Percentiles rank a stretch among this genome's conserved stretches.
These are phyloP conservation scores for Boletus sensibilis DNA, from an alignment of 768 basidiomycete genomes.

Conservation along the genomic window DNA sequence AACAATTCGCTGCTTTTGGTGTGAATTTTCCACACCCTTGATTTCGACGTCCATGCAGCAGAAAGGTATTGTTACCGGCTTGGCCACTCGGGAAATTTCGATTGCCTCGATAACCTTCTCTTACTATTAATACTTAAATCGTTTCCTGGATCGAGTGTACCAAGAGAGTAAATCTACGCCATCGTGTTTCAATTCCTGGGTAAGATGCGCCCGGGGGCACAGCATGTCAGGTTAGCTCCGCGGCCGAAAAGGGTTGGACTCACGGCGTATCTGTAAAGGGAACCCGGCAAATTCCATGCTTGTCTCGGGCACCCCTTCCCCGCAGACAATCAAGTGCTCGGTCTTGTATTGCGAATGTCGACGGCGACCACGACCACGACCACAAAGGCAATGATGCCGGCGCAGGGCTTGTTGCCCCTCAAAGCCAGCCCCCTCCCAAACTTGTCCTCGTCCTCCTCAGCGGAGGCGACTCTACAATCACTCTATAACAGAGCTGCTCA, in stretches of 20 bases:
- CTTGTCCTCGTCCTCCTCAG: constrained; percentile 28
- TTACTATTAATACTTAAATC: too few species aligned
- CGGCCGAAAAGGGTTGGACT: background rate
- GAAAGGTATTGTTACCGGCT: too few species aligned
- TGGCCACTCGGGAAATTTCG: too few species aligned
- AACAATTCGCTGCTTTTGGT: background rate
- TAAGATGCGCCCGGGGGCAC: too few species aligned
- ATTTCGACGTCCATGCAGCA: too few species aligned
- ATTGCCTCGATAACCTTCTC: too few species aligned
- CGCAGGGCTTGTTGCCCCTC: constrained; percentile 33
- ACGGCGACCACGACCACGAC: constrained; percentile 48
- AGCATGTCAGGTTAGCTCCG: background rate
- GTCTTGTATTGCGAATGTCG: constrained; percentile 38
- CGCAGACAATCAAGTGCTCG: constrained; percentile 25
- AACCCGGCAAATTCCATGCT: background rate
- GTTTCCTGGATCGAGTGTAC: too few species aligned
- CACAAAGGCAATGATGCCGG: constrained; percentile 21
- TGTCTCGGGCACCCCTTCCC: background rate
- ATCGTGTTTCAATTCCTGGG: too few species aligned
- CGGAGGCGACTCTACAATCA: constrained; percentile 57
- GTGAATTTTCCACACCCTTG: too few species aligned
- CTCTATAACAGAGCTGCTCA: constrained; percentile 76
- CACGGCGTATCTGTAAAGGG: background rate
- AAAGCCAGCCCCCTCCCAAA: constrained; percentile 30
- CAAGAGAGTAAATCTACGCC: too few species aligned